A percentile compares a stretch with the other conserved stretches of the same genome.
Conservation (phyloP, 2,329 filamentous ascomycete species). For the Karstenula rhodostoma region DNA sequence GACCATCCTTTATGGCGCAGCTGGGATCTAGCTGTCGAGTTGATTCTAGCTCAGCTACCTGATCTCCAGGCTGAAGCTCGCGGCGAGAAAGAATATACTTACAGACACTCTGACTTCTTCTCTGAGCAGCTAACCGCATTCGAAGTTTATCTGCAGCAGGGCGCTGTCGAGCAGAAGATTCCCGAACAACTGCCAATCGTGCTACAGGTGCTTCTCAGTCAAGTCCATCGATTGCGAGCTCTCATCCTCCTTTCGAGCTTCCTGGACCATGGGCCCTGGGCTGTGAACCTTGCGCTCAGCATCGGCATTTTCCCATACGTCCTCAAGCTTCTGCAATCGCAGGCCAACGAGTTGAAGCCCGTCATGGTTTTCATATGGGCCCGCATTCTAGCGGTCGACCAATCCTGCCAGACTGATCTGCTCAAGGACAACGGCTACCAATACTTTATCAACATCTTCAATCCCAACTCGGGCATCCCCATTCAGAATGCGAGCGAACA, state of each 20-base stretch:
- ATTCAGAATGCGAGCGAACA: constrained; percentile 91
- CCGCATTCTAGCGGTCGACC: constrained; percentile 91
- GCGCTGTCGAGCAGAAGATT: constrained; percentile 82
- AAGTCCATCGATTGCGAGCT: constrained; percentile 90
- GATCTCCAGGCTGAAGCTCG: constrained; percentile 80
- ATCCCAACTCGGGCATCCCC: constrained; percentile 80
- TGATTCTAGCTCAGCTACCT: constrained; percentile 89
- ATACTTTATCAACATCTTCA: constrained; percentile 94
- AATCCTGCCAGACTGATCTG: constrained; percentile 90
- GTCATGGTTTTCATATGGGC: constrained; percentile 99
- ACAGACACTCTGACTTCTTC: constrained; percentile 94
- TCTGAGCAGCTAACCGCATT: constrained; percentile 97
- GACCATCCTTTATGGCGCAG: constrained; percentile 96
- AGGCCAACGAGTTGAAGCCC: constrained; percentile 91
- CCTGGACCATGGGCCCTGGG: constrained; percentile 95
- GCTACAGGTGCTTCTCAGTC: constrained; percentile 91
- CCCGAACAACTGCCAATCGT: constrained; percentile 97
- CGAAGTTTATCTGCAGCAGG: constrained; percentile 89
- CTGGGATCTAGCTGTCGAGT: constrained; percentile 96
- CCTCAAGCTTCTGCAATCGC: constrained; percentile 94
- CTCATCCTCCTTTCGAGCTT: constrained; percentile 93
- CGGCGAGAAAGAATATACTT: constrained; percentile 81
- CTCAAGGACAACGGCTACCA: constrained; percentile 97
- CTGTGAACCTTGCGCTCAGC: constrained; percentile 94
- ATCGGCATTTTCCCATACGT: constrained; percentile 99